Evolutionary conservation across 495 filamentous ascomycete genomes (phyloP).

Genomic region (Neurospora sp.): DNA sequence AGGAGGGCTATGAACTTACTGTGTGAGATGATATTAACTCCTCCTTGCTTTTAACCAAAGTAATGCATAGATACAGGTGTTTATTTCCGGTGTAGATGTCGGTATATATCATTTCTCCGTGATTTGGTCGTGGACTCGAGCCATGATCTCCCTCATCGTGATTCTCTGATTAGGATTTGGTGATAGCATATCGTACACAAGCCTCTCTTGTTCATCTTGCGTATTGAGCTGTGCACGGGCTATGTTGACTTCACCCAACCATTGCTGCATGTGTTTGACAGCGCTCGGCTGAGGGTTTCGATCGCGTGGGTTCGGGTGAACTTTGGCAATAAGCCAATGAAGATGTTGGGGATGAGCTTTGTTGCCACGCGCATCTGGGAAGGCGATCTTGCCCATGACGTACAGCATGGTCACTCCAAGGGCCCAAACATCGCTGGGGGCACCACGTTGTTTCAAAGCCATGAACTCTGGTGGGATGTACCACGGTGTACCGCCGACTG

Average conservation of each 20-base stretch:
- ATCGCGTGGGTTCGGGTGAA: conserved; percentile 15
- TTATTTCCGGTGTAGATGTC: background rate
- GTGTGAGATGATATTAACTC: background rate
- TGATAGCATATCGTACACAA: conserved; percentile 35
- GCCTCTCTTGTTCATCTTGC: conserved; percentile 29
- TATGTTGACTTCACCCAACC: conserved; percentile 33
- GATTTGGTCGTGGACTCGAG: conserved; percentile 22
- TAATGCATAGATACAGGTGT: background rate
- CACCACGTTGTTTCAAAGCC: conserved; percentile 33
- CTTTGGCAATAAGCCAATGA: conserved; percentile 37
- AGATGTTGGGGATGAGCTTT: conserved; percentile 31
- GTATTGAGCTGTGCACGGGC: conserved; percentile 25
- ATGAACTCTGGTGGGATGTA: conserved; percentile 43
- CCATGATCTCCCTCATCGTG: conserved; percentile 30
- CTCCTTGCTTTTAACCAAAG: background rate
- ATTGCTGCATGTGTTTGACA: conserved; percentile 33
- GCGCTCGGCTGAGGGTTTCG: conserved; percentile 27
- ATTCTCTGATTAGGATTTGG: conserved; percentile 34
- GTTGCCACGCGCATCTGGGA: conserved; percentile 34
- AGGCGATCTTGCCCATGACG: conserved; percentile 34
- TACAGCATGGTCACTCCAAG: conserved; percentile 42
- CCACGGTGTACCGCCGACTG: conserved; percentile 39
- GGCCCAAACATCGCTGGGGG: conserved; percentile 40
- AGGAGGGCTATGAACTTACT: background rate
- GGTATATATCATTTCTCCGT: conserved; percentile 1